Base-by-base conservation (phyloP, 148 eudicot genomes). In the Rhododendron molle region DNA sequence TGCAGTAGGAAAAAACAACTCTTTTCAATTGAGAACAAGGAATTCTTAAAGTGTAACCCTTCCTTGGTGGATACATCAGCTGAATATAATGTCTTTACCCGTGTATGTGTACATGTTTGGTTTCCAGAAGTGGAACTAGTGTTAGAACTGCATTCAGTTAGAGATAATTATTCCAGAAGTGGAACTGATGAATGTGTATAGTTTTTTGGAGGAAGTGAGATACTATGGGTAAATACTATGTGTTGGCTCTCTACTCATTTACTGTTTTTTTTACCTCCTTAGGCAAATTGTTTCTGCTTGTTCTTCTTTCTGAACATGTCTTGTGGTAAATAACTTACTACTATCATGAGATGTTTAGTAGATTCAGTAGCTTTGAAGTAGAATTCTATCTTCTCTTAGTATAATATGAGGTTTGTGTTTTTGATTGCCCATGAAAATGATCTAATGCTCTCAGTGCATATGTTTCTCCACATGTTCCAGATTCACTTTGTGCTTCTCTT, bases 401-500 rank as follows among this genome's bases (percentile, higher is more conserved):
- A 28, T 69, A 69, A 23, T 28, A 28, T n/a, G 4, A 69, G 28
- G 28, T 62, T 32, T 76, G 7, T 58, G 47, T n/a, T 23, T 60
- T 26, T 62, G 20, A 56, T 3, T 83, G 47, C 38, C 28, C 40
- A 49, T 83, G 26, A 18, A 49, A 67, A 40, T 46, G 56, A 46
- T 73, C 44, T 8, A 38, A 60, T 76, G 77, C 18, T 60, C 18
- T 60, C 26, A 44, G 21, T 46, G 58, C 52, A 44, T 30, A 71
- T 71, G 18, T 4, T 77, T 5, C 38, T 76, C 4, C 52, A n/a
- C 44, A 26, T 85, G 47, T 87, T 89, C 32, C 93, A 95, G 97
- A 95, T 95, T 93, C 95, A 94, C 49, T 95, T 95, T 87, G 97
- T 95, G 83, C 92, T 95, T 72, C 93, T 95, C 21, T 90, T 95